Base-by-base conservation (phyloP, 768 basidiomycete genomes). In the Rhizopogon salebrosus region DNA sequence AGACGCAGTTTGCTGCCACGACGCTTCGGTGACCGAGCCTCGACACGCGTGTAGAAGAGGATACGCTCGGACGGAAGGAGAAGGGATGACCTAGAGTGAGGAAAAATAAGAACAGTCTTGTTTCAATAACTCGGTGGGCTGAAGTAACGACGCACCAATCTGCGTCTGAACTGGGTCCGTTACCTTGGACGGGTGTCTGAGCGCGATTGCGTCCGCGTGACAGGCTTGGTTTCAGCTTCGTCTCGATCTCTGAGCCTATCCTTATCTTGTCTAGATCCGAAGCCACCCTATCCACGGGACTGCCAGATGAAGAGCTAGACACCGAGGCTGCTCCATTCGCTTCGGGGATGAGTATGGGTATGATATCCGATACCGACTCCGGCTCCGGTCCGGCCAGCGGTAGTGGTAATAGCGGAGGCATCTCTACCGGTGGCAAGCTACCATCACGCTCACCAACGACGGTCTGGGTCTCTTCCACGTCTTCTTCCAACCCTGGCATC, bases 1-100 rank as follows among this genome's bases (percentile, higher is more conserved):
- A 76, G 70, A 22, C 84, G 69, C 36, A 86, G 63, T 45, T 74
- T 75, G 57, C 81, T 84, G 4, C 82, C 80, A 22, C 84, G 79
- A 3, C 82, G 75, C 54, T 77, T 76, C 22, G 79, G 68, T 38
- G 75, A 73, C 14, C 77, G 75, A 11, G 76, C 73, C 59, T 84
- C 83, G 11, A 86, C 82, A 4, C 64, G 67, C 0, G 82, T 77
- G 45, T 72, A 72, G 58, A 79, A 84, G 0, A 84, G 20, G 29
- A 84, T 65, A 1, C 41, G 53, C 59, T 86, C 84, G 4, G 71
- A 75, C 3, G 67, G 66, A n/a, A 68, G 55, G 23, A 85, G 67
- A 8, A 74, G 54, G 5, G 72, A 65, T 6, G 61, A 59, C 55
- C 75, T 75, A 43, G 57, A 64, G 39, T 26, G 9, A 18, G 7